Evolutionary conservation across 2,329 filamentous ascomycete genomes (phyloP), one percentile per base, ranked within the genome.

Genomic region (Exserohilum turcica): DNA sequence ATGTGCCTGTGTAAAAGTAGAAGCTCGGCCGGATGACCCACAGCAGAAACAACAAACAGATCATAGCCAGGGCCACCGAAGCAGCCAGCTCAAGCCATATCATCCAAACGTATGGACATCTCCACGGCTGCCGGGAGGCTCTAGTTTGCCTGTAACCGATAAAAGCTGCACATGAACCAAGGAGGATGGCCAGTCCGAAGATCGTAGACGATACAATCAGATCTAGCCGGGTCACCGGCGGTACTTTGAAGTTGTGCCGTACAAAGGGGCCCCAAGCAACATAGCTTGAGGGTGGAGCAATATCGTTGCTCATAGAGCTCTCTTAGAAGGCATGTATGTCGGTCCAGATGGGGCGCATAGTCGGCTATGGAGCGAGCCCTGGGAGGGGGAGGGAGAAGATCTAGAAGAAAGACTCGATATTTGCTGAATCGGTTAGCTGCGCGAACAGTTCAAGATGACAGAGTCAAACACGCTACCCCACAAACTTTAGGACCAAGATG

Each of bases 21-120:
- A 73, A 72, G 37, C 72, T 74, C 3, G 70, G 70, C 36, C 60
- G 54, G 38, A 75, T 67, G 3, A 62, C 37, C 29, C 67, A 60
- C 21, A 67, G 19, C 9, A 76, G 47, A 44, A 67, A 71, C 12
- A 75, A 42, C 51, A 69, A 62, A 46, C 71, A 72, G 21, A 79
- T 66, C 21, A 78, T 51, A 4, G 66, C 70, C 36, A 81, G 78
- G 12, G 68, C 62, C 6, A 78, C 58, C 21, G 74, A 79, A 3
- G 77, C 77, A 3, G 69, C 13, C 6, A 80, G 70, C 61, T 81
- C 79, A 5, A 74, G 48, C 79, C 79, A 81, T 44, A 81, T 72
- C 76, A 81, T 77, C 68, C 74, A 76, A 0, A 81, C 68, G 48
- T 80, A 80, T 0, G 64, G 56, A 43, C 76, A 78, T 13, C 57